Conservation (phyloP, 2,329 filamentous ascomycete species). For the Fusarium sp. region DNA sequence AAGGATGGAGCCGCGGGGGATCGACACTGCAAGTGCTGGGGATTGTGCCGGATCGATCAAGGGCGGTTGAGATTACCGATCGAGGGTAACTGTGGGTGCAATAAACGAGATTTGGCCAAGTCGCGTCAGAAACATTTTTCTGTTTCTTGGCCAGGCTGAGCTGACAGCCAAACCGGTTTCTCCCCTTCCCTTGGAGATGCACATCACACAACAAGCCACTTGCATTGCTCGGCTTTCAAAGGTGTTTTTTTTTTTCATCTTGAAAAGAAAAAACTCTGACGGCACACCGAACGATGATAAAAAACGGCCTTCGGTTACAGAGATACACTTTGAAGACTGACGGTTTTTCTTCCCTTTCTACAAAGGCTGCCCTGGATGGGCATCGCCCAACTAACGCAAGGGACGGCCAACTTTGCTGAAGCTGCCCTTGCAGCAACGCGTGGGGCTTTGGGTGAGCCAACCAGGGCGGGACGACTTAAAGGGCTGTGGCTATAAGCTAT, state of each 20-base stretch:
- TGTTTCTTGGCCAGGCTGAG: not conserved
- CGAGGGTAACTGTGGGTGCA: not conserved
- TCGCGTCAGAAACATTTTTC: not conserved
- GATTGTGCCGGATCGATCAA: not conserved
- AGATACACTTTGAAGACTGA: constrained; percentile 21
- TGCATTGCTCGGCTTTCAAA: not conserved
- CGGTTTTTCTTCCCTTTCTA: not conserved
- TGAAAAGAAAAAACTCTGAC: constrained; percentile 4
- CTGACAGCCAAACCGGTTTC: not conserved
- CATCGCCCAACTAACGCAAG: constrained; percentile 21
- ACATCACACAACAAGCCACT: not conserved
- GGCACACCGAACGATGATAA: constrained; percentile 8
- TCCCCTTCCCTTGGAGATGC: not conserved
- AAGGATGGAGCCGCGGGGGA: constrained; percentile 30
- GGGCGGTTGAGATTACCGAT: constrained; percentile 7
- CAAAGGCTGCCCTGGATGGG: not conserved
- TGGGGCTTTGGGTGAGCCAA: constrained; percentile 3
- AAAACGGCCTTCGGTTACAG: constrained; percentile 5
- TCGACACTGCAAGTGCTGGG: constrained; percentile 37
- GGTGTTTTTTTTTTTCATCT: constrained; percentile 3
- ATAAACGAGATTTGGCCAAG: not conserved
- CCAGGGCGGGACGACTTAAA: not conserved
- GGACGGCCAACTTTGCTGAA: constrained; percentile 13
- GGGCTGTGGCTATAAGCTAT: constrained; percentile 23
- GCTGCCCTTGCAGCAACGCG: constrained; percentile 19